Evolutionary conservation across 768 basidiomycete species (phyloP).

Genomic region (Mycena chlorophos): DNA sequence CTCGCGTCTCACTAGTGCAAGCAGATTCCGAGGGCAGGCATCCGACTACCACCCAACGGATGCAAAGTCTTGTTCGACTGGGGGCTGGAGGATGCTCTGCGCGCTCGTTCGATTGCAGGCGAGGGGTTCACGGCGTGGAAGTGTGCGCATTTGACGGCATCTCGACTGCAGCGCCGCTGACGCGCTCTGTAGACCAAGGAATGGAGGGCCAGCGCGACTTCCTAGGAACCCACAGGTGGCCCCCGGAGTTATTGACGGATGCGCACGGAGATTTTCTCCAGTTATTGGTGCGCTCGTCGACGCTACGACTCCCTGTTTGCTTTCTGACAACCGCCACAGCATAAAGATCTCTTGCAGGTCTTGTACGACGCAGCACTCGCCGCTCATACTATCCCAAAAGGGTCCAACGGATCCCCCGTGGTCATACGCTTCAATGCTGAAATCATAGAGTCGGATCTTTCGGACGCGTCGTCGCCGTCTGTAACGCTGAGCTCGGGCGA

Average conservation of each 20-base stretch:
- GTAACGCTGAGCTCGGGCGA: conserved; percentile 4
- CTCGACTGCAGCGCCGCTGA: neutral
- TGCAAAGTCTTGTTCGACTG: conserved; percentile 15
- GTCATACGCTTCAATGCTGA: conserved; percentile 6
- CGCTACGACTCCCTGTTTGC: no score
- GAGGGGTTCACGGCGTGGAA: conserved; percentile 9
- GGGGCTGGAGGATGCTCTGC: conserved; percentile 8
- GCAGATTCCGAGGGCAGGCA: conserved; percentile 4
- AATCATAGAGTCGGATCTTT: neutral
- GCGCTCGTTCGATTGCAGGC: neutral
- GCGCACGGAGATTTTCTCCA: conserved; percentile 15
- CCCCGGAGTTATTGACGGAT: conserved; percentile 10
- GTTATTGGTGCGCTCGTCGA: neutral
- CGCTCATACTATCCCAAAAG: neutral
- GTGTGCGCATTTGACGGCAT: neutral
- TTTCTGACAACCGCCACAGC: no score
- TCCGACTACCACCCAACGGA: conserved; percentile 15
- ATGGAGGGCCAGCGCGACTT: conserved; percentile 5
- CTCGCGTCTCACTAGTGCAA: neutral
- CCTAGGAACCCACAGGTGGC: conserved; percentile 7
- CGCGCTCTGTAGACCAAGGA: neutral
- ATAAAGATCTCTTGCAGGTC: conserved; percentile 12
- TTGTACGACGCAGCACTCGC: conserved; percentile 4
- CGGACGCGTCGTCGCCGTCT: neutral
- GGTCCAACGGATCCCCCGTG: neutral